phyloP scores from a whole-genome alignment of 225 moss, liverwort and hornwort genomes.

The Bryum argenteum region DNA sequence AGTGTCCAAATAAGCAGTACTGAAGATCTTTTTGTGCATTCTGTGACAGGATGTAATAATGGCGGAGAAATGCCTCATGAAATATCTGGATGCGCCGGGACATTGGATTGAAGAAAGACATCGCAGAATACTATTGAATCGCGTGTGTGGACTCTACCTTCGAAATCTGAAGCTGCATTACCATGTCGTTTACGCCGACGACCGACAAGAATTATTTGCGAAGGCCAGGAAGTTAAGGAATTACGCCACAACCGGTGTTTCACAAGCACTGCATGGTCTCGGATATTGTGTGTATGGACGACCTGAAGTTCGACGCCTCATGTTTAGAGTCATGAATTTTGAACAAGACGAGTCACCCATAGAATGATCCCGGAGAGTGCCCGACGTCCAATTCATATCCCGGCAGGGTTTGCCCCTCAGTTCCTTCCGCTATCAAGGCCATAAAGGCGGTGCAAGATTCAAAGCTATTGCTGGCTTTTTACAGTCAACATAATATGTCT shows the following conservation, averaged over 20 bases:
- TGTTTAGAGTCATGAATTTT: constrained; percentile 75
- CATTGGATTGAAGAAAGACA: constrained; percentile 79
- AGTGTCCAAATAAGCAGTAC: background rate
- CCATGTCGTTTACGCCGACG: constrained; percentile 68
- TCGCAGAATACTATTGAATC: constrained; percentile 75
- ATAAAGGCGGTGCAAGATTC: constrained; percentile 16
- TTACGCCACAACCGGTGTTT: constrained; percentile 75
- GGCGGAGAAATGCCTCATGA: constrained; percentile 95
- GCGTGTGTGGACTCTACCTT: constrained; percentile 79
- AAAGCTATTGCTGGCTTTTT: constrained; percentile 20
- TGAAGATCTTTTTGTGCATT: constrained; percentile 22
- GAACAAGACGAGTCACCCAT: constrained; percentile 62
- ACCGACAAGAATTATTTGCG: constrained; percentile 66
- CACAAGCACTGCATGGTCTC: constrained; percentile 82
- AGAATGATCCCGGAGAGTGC: constrained; percentile 21
- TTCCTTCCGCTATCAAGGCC: constrained; percentile 1
- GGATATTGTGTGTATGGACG: constrained; percentile 83
- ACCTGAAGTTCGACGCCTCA: constrained; percentile 81
- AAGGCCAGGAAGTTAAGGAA: constrained; percentile 81
- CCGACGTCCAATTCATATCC: background rate
- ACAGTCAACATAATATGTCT: background rate
- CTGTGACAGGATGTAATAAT: constrained; percentile 83
- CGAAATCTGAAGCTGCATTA: constrained; percentile 69
- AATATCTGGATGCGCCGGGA: constrained; percentile 90
- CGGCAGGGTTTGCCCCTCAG: constrained; percentile 22